Evolutionary conservation across 768 basidiomycete genomes (phyloP).

Genomic region (Podaxis carcinomalis): DNA sequence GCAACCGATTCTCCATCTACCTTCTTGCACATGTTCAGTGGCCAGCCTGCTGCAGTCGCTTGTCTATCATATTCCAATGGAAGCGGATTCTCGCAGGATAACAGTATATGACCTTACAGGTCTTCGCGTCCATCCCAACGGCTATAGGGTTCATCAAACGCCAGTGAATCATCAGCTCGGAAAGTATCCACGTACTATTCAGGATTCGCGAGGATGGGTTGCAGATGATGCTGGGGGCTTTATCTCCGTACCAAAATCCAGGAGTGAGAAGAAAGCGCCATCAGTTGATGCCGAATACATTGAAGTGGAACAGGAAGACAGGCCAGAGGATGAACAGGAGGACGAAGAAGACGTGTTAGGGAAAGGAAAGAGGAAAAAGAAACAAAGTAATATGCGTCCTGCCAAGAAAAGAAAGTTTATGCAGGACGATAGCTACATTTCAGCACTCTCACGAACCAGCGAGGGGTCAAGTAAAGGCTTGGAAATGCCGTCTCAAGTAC

Average conservation of each 20-base stretch:
- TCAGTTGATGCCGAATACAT: slow-evolving; percentile 4
- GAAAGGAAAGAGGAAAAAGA: slow-evolving; percentile 14
- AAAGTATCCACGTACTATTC: slow-evolving; percentile 27
- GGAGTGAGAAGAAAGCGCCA: slow-evolving; percentile 12
- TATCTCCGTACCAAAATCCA: slow-evolving; percentile 26
- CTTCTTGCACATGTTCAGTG: not conserved
- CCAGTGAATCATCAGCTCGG: slow-evolving; percentile 29
- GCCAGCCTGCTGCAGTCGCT: not conserved
- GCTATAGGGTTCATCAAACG: slow-evolving; percentile 51
- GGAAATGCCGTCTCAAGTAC: slow-evolving; percentile 3
- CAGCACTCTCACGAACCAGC: not conserved
- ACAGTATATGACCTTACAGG: slow-evolving; percentile 64
- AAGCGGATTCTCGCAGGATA: slow-evolving; percentile 29
- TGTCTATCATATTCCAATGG: not conserved
- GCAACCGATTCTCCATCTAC: not conserved
- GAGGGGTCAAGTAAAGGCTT: not conserved
- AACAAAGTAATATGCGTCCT: slow-evolving; percentile 13
- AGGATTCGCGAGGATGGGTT: slow-evolving; percentile 55
- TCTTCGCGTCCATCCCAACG: slow-evolving; percentile 64
- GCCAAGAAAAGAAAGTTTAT: slow-evolving; percentile 11
- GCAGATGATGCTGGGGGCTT: slow-evolving; percentile 62
- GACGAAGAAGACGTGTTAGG: slow-evolving; percentile 14
- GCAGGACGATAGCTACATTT: slow-evolving; percentile 12
- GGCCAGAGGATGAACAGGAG: slow-evolving; percentile 15
- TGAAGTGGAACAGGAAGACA: slow-evolving; percentile 13